Conservation (phyloP, 352 stramenopile genomes). For the Elongisporangium senticosum region DNA sequence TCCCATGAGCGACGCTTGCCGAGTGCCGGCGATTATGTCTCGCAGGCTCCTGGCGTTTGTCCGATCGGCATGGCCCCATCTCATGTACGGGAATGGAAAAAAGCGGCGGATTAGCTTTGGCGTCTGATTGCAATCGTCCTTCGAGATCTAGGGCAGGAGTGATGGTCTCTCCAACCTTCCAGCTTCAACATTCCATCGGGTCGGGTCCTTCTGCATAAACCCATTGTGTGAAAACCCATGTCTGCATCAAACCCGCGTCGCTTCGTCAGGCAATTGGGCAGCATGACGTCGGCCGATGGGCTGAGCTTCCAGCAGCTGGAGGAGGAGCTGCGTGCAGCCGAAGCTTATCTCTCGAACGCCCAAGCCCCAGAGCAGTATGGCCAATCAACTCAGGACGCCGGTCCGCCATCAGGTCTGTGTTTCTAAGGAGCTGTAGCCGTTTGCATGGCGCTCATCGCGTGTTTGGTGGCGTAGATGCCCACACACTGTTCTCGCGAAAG, state of each 20-base stretch:
- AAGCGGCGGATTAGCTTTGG: no score
- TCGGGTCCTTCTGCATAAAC: background rate
- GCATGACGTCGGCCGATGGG: conserved; percentile 6
- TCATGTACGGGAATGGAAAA: no score
- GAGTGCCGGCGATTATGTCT: no score
- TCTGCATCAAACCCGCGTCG: conserved; percentile 9
- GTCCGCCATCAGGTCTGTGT: no score
- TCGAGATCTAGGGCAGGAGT: conserved; percentile 20
- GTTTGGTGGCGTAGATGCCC: conserved; percentile 4
- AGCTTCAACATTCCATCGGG: conserved; percentile 33
- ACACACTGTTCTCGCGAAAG: conserved; percentile 18
- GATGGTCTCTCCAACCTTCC: conserved; percentile 28
- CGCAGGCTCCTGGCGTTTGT: no score
- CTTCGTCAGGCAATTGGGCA: conserved; percentile 6
- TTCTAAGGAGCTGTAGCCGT: no score
- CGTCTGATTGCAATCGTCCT: no score
- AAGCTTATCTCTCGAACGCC: conserved; percentile 46
- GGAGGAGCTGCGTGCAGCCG: conserved; percentile 52
- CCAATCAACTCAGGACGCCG: no score
- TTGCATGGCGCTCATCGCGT: background rate
- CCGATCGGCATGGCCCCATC: no score
- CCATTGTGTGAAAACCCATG: no score
- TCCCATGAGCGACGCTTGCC: no score
- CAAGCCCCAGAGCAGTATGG: background rate
- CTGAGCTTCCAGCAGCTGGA: conserved; percentile 60